phyloP scores from a whole-genome alignment of 2,329 filamentous ascomycete species.

The Fusarium pseudograminearum region DNA sequence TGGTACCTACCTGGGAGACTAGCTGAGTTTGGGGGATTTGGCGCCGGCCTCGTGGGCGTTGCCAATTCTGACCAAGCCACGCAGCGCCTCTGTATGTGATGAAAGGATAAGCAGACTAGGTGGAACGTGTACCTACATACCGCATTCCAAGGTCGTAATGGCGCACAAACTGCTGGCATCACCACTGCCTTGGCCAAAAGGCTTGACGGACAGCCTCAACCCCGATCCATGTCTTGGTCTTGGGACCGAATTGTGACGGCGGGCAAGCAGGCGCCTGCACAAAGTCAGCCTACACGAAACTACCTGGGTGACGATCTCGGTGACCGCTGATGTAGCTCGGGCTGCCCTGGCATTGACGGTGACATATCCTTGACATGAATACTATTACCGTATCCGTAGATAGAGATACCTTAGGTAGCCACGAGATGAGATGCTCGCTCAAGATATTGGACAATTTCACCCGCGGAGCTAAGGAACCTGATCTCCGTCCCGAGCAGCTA shows the following conservation, averaged over 20 bases:
- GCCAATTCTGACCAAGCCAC: constrained; percentile 43
- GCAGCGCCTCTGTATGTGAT: constrained; percentile 30
- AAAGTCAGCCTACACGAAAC: neutral
- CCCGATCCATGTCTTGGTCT: neutral
- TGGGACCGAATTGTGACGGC: constrained; percentile 16
- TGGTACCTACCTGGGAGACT: constrained; percentile 32
- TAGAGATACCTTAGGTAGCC: neutral
- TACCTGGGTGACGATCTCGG: neutral
- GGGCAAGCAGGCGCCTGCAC: constrained; percentile 6
- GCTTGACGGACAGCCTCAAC: constrained; percentile 25
- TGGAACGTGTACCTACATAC: constrained; percentile 41
- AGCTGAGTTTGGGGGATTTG: constrained; percentile 39
- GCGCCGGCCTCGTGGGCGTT: constrained; percentile 44
- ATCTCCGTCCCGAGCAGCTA: constrained; percentile 10
- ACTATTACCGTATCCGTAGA: constrained; percentile 12
- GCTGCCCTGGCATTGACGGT: neutral
- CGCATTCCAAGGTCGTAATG: constrained; percentile 35
- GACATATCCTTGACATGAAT: constrained; percentile 29
- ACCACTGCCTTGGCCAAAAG: constrained; percentile 18
- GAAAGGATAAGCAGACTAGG: constrained; percentile 25
- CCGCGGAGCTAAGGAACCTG: constrained; percentile 24
- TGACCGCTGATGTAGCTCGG: constrained; percentile 35
- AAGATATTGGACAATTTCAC: constrained; percentile 9
- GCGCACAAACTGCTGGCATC: constrained; percentile 33
- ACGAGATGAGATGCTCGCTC: constrained; percentile 18